Base-by-base conservation (phyloP, 1,139 yeast genomes). In the Arxiozyma telluris region DNA sequence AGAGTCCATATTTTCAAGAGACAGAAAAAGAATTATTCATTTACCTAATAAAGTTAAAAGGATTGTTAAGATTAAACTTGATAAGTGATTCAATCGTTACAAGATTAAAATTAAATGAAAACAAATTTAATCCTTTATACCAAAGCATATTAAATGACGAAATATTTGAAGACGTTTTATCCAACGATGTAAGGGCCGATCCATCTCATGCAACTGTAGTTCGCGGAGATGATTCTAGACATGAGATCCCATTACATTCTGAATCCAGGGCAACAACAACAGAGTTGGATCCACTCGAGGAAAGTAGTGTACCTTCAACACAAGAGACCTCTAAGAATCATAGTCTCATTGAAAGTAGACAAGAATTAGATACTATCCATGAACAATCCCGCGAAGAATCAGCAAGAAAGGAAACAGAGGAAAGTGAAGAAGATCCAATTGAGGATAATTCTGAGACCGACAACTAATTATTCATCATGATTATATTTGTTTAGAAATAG, bases 21-120 rank as follows among this genome's bases (percentile, higher is more conserved):
- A 69, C 67, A 4, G 70, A 61, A 47, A 75, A 73, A 54, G 76
- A 73, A 23, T 67, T 85, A n/a, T 76, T 82, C 55, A 71, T 79
- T 4, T 80, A 69, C 57, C 68, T 79, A 0, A 69, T 82, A 30
- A 83, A 83, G 61, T 53, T 85, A 47, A 68, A 76, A 47, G 72
- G 77, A 8, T 67, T 83, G 54, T 61, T 71, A 25, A 76, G 75
- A 48, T 59, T 77, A 22, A 75, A 73, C 1, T 62, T 77, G 55
- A 59, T 81, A 9, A 65, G 68, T 21, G 64, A 63, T 1, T 61
- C 57, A 1, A 50, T 77, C 0, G 54, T 64, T 2, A 56, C 68
- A 2, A 73, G 91, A 64, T 58, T 84, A 18, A 61, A 63, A 15
- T 67, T 82, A 56, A 85, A 85, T 64, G 62, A 70, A 23, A 71